Conservation (phyloP, 2,329 filamentous ascomycete species). For the Amesomyces nigricolor region DNA sequence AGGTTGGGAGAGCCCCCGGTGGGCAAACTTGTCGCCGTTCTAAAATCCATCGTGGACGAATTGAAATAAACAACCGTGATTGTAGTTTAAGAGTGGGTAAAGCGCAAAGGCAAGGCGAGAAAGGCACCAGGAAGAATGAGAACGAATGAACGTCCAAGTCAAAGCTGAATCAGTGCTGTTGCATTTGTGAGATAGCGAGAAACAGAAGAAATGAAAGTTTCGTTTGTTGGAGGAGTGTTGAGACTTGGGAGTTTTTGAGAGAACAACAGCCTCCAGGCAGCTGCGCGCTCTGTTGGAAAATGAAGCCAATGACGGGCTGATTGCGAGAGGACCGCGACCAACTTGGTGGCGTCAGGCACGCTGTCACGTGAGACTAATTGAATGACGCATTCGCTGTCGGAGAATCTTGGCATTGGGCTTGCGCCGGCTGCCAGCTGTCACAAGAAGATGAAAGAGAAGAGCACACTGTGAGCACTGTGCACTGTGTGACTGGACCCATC, state of each 20-base stretch:
- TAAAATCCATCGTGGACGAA: not conserved
- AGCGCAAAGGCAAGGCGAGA: not conserved
- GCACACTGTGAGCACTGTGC: not conserved
- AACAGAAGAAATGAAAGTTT: not conserved
- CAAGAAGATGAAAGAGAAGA: too few species aligned
- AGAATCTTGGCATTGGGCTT: not conserved
- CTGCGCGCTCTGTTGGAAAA: not conserved
- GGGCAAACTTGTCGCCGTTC: not conserved
- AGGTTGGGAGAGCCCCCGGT: not conserved
- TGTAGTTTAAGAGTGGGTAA: not conserved
- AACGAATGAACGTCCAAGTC: not conserved
- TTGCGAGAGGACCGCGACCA: not conserved
- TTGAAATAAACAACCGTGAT: not conserved
- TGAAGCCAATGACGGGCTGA: not conserved
- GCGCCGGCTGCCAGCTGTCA: too few species aligned
- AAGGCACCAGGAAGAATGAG: not conserved
- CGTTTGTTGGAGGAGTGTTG: too few species aligned
- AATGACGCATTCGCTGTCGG: not conserved
- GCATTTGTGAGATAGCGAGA: not conserved
- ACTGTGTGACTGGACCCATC: not conserved
- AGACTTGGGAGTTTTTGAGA: too few species aligned
- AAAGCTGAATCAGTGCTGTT: not conserved
- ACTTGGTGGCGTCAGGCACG: conserved; percentile 6
- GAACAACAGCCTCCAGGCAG: conserved; percentile 1
- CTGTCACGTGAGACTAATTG: conserved; percentile 18